Evolutionary conservation across 495 filamentous ascomycete genomes (phyloP).

Genomic region (Friedmanniomyces endolithicus): DNA sequence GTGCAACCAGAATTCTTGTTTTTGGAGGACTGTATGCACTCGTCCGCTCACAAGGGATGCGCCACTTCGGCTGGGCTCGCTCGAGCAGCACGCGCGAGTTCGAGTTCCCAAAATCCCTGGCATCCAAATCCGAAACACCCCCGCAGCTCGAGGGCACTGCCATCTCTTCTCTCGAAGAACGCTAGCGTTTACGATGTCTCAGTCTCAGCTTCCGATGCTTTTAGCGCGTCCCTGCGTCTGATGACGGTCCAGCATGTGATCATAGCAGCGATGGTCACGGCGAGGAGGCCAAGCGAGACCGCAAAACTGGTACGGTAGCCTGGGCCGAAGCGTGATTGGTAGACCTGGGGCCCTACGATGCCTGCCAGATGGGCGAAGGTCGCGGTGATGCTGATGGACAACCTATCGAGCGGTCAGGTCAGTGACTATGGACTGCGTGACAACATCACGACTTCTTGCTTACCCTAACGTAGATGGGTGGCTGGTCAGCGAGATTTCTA

Average conservation of each 20-base stretch:
- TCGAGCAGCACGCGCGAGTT: not conserved
- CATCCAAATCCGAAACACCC: too few relatives aligned
- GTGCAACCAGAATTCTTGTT: not conserved
- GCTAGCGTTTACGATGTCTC: not conserved
- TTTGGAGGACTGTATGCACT: slow-evolving; percentile 1
- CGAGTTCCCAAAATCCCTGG: too few relatives aligned
- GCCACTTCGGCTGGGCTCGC: slow-evolving; percentile 5
- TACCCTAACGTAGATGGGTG: too few relatives aligned
- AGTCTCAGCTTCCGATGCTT: not conserved
- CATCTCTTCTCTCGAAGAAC: too few relatives aligned
- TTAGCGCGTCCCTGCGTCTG: not conserved
- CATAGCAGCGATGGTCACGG: not conserved
- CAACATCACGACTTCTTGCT: too few relatives aligned
- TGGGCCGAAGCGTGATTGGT: not conserved
- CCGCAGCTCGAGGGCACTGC: too few relatives aligned
- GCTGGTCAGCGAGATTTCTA: too few relatives aligned
- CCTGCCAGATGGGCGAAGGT: not conserved
- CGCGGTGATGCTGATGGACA: not conserved
- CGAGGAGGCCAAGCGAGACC: not conserved
- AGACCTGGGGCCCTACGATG: slow-evolving; percentile 4
- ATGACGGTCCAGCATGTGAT: not conserved
- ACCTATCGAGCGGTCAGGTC: not conserved
- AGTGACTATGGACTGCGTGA: too few relatives aligned
- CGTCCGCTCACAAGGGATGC: slow-evolving; percentile 4
- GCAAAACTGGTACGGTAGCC: slow-evolving; percentile 1